Conservation (phyloP, 2,329 filamentous ascomycete genomes). For the Chaetothyriales sp. region DNA sequence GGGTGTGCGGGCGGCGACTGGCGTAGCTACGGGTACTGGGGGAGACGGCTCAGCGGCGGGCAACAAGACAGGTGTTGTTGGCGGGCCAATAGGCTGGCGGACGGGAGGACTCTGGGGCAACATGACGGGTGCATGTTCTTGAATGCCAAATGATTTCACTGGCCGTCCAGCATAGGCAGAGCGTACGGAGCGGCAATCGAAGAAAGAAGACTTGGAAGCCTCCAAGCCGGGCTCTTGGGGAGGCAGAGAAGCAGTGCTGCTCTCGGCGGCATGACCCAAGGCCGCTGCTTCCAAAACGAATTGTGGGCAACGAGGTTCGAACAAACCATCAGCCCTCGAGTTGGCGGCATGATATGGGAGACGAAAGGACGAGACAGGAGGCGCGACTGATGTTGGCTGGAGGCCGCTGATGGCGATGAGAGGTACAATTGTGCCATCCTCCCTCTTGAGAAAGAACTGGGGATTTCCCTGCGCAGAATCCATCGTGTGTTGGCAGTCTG, state of each 20-base stretch:
- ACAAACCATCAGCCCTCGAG: conserved; percentile 29
- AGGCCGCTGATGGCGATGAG: conserved; percentile 32
- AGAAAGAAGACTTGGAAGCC: background rate
- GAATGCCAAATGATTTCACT: background rate
- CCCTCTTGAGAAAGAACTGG: conserved; percentile 29
- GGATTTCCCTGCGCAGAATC: conserved; percentile 16
- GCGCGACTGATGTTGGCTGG: conserved; percentile 24
- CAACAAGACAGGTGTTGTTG: background rate
- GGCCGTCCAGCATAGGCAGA: background rate
- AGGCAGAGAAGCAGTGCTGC: background rate
- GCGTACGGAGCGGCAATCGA: background rate
- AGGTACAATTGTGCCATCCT: conserved; percentile 27
- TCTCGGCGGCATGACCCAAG: background rate
- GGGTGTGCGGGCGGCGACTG: background rate
- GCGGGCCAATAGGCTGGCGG: background rate
- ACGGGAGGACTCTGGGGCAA: background rate
- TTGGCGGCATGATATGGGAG: conserved; percentile 25
- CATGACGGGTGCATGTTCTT: background rate
- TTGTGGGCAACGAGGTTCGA: conserved; percentile 19
- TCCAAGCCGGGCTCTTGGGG: background rate
- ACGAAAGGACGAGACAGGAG: conserved; percentile 24
- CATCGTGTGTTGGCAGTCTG: background rate
- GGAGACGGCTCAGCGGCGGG: no score
- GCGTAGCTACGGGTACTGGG: background rate
- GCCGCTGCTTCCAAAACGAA: conserved; percentile 20